Evolutionary conservation across 2,329 filamentous ascomycete species (phyloP), one percentile per base, ranked within the genome.

Genomic region (Lasiodiplodia theobromae): DNA sequence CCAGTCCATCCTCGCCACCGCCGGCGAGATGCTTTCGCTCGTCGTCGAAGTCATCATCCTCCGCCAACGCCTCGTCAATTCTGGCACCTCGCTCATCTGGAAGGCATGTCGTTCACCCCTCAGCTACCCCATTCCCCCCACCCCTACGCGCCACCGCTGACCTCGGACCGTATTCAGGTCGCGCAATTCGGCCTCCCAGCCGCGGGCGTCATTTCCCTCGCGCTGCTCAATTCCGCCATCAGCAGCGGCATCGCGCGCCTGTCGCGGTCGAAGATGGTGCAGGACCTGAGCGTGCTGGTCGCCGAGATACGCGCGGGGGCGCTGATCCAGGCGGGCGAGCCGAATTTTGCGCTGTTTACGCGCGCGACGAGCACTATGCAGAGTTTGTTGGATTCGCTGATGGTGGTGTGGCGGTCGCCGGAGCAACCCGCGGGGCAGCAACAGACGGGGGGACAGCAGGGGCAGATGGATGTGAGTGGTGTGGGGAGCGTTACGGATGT

Each of bases 31-130:
- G 68, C 72, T 80, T 4, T 70, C 69, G 4, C 58, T 79, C 1
- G 73, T 76, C 2, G 74, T 75, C 10, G 75, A 80, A 54, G 71
- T 72, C 3, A 71, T 77, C 3, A 64, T 80, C 2, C 70, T 76
- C 6, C 71, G 74, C 44, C 72, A 76, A 18, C 70, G 72, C 2
- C 67, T 79, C 1, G 75, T 71, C 2, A 79, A 80, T 28, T 79
- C 77, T 1, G 77, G 78, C 10, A 79, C 75, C 4, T 70, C 71
- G 5, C 71, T 78, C 18, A 71, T 76, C 0, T 79, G 77, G 77
- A 78, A 77, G 72, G 77, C 75, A 68, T 69, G 77, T 77, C 23
- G 74, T n/a, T n/a, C n/a, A n/a, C n/a, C n/a, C n/a, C n/a, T n/a
- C n/a, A n/a, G n/a, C n/a, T n/a, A n/a, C n/a, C n/a, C n/a, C n/a